A percentile compares a stretch with the other conserved stretches of the same genome.
Conservation (phyloP, 352 stramenopile species). For the Globisporangium acanthophoron region DNA sequence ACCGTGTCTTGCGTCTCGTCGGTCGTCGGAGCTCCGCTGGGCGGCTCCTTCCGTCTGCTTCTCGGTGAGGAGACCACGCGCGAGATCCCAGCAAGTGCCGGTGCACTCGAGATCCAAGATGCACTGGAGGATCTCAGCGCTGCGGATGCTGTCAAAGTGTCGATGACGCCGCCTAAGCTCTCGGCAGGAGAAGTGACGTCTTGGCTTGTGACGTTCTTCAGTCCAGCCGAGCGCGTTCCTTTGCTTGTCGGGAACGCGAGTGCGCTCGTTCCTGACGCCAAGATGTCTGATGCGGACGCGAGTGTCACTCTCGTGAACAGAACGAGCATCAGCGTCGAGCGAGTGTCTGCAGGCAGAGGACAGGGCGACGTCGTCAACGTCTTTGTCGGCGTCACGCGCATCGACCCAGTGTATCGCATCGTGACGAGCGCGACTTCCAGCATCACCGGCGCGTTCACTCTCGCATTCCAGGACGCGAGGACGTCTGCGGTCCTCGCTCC, state of each 20-base stretch:
- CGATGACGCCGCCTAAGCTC: not conserved
- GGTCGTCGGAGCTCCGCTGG: slow-evolving; percentile 5
- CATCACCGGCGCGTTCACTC: slow-evolving; percentile 17
- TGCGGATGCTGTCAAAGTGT: slow-evolving; percentile 21
- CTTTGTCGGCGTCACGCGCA: slow-evolving; percentile 13
- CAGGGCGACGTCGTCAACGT: slow-evolving; percentile 22
- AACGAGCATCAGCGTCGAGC: slow-evolving; percentile 13
- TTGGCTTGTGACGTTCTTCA: slow-evolving; percentile 42
- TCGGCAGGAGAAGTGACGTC: slow-evolving; percentile 1
- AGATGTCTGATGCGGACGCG: slow-evolving; percentile 12
- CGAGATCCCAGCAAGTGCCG: slow-evolving; percentile 2
- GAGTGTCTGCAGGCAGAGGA: slow-evolving; percentile 19
- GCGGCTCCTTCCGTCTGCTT: slow-evolving; percentile 23
- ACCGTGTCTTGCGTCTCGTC: slow-evolving; percentile 1
- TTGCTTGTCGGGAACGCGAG: slow-evolving; percentile 14
- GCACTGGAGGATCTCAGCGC: slow-evolving; percentile 25
- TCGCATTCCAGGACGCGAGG: slow-evolving; percentile 18
- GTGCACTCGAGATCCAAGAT: slow-evolving; percentile 19
- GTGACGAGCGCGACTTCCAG: slow-evolving; percentile 1
- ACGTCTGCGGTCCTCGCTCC: slow-evolving; percentile 5
- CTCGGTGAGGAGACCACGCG: slow-evolving; percentile 18
- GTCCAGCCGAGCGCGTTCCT: slow-evolving; percentile 19
- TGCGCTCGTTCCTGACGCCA: slow-evolving; percentile 8
- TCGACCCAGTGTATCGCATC: slow-evolving; percentile 26
- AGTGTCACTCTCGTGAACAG: slow-evolving; percentile 1